Conservation (phyloP, 2,329 filamentous ascomycete genomes). For the Fusarium xyrophilum region DNA sequence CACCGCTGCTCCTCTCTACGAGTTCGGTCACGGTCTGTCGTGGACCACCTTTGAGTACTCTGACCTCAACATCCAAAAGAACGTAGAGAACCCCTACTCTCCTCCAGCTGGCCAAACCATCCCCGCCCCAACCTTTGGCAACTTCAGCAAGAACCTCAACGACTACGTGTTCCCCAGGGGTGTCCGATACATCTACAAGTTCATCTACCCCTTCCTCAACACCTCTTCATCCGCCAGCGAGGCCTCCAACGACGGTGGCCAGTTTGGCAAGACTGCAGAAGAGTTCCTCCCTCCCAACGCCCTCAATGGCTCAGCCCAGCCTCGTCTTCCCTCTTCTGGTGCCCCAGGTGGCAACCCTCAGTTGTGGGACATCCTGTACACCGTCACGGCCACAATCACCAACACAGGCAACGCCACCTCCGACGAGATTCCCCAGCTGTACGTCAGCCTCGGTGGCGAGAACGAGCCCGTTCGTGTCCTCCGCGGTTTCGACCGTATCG, state of each 20-base stretch:
- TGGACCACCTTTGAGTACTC: slow-evolving; percentile 83
- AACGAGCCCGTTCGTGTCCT: slow-evolving; percentile 72
- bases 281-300: slow-evolving; percentile 68
- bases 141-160: slow-evolving; percentile 64
- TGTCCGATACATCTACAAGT: slow-evolving; percentile 59
- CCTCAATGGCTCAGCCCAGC: slow-evolving; percentile 62
- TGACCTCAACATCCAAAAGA: slow-evolving; percentile 65
- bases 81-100: slow-evolving; percentile 58
- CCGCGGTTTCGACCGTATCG: slow-evolving; percentile 80
- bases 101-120: slow-evolving; percentile 68
- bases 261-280: slow-evolving; percentile 65
- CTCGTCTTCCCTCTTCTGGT: slow-evolving; percentile 57
- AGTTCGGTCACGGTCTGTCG: slow-evolving; percentile 81
- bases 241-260: slow-evolving; percentile 60
- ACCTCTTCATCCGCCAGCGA: slow-evolving; percentile 62
- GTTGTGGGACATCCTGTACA: slow-evolving; percentile 74
- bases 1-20: slow-evolving; percentile 69
- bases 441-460: slow-evolving; percentile 80
- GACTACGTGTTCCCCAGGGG: slow-evolving; percentile 73
- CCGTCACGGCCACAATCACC: slow-evolving; percentile 69
- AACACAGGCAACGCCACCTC: slow-evolving; percentile 72
- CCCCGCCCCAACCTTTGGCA: slow-evolving; percentile 69
- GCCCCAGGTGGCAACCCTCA: slow-evolving; percentile 68
- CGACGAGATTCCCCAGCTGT: slow-evolving; percentile 78
- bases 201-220: slow-evolving; percentile 78